Base-by-base conservation (phyloP, 1,284 basidiomycete species). In the Phellinidium pouzarii region DNA sequence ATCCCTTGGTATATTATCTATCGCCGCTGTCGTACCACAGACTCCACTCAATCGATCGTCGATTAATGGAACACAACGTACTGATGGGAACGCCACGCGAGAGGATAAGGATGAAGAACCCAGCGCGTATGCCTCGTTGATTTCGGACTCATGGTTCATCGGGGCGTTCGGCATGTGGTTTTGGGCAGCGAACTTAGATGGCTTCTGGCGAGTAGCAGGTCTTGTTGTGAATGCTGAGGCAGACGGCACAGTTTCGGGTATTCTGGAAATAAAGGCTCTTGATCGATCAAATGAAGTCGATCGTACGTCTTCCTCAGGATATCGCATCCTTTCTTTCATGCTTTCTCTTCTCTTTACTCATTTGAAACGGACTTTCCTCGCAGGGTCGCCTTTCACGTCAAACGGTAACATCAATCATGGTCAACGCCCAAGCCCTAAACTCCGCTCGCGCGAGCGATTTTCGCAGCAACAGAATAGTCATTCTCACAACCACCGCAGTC, bases 81-180 rank as follows among this genome's bases (percentile, higher is more conserved):
- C 52, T 60, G 60, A 48, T 44, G 52, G 36, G 45, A 29, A 44
- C 29, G 59, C 4, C 46, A 37, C 50, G 38, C 50, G 45, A 58
- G 56, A 6, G 44, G 36, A 54, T 59, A 56, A 50, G n/a, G 66
- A 56, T 65, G 71, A 60, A 34, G 55, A 58, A 25, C 56, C 63
- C 19, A 62, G 67, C 57, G 66, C 70, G 19, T 73, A 78, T 58
- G 64, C 62, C 51, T 73, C 76, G 52, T 72, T 80, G 56, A 73
- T 84, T 48, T 78, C 77, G 4, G 85, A 89, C 65, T 81, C 84
- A 20, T 91, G 90, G 88, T 93, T 88, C 66, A 74, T 94, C 54
- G 91, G 91, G 36, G 84, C 84, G 11, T 93, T 93, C 66, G 91
- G 91, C 2, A 80, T 77, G 58, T 94, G 91, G 91, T 92, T 88